A percentile compares a stretch with the other conserved stretches of the same genome.
Evolutionary conservation across 2,329 filamentous ascomycete genomes (phyloP).

Genomic region (Monilinia laxa): DNA sequence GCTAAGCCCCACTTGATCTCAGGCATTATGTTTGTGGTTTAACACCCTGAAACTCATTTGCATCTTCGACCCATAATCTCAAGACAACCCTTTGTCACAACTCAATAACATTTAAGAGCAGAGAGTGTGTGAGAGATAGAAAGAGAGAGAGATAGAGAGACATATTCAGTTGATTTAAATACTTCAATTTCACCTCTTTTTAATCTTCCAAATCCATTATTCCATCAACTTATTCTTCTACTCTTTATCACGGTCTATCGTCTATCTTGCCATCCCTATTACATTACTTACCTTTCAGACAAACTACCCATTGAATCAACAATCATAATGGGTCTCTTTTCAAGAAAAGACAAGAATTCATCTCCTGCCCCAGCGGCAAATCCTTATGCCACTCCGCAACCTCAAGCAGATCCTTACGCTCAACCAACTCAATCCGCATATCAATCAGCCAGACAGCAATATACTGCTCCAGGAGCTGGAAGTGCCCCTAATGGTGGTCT

Average conservation of each 20-base stretch:
- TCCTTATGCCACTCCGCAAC: constrained; percentile 39
- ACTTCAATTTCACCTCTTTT: not conserved
- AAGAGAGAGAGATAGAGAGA: not conserved
- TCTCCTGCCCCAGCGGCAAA: constrained; percentile 44
- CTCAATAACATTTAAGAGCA: constrained; percentile 3
- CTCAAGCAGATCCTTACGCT: constrained; percentile 54
- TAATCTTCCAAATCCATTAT: not conserved
- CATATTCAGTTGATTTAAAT: not conserved
- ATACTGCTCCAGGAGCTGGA: constrained; percentile 33
- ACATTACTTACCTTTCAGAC: not conserved
- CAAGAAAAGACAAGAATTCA: constrained; percentile 49
- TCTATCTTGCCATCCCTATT: not conserved
- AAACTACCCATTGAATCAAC: not conserved
- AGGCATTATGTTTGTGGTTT: constrained; percentile 8
- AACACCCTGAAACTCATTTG: constrained; percentile 16
- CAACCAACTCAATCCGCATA: constrained; percentile 36
- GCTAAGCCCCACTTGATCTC: constrained; percentile 14
- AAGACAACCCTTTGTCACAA: constrained; percentile 20
- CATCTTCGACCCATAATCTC: constrained; percentile 16
- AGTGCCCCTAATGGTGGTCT: constrained; percentile 34
- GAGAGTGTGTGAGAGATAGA: too few relatives aligned
- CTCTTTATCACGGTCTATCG: not conserved
- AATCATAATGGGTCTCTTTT: constrained; percentile 45
- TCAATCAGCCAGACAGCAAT: constrained; percentile 31
- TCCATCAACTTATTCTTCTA: too few relatives aligned